phyloP scores from a whole-genome alignment of 2,329 filamentous ascomycete species.

The Monosporascus sp. region DNA sequence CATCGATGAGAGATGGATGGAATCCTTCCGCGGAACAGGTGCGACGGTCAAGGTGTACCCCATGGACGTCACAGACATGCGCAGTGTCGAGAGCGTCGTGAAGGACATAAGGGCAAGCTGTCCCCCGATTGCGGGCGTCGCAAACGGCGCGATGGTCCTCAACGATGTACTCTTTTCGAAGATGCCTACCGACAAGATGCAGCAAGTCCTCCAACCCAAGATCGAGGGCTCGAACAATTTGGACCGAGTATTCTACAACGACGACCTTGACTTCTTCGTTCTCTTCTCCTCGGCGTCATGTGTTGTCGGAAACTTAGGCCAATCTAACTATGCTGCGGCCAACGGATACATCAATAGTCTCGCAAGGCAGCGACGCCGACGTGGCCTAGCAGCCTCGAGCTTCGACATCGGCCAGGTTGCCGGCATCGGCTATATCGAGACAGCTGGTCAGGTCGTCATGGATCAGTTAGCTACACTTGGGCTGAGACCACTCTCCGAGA shows the following conservation, averaged over 20 bases:
- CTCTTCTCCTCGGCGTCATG: constrained; percentile 27
- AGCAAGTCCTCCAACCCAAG: constrained; percentile 27
- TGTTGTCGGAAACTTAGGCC: no score
- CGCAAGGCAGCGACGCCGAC: no score
- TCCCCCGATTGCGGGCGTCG: constrained; percentile 22
- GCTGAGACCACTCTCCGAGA: no score
- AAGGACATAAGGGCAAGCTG: constrained; percentile 6
- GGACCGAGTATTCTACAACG: constrained; percentile 22
- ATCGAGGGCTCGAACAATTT: constrained; percentile 27
- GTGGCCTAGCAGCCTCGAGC: no score
- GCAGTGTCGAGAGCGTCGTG: constrained; percentile 3
- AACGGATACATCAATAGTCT: no score
- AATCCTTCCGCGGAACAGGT: constrained; percentile 11
- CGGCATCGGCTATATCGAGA: no score
- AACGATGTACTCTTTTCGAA: constrained; percentile 19
- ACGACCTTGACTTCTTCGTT: constrained; percentile 30
- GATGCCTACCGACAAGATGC: constrained; percentile 14
- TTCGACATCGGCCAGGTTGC: no score
- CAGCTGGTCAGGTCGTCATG: no score
- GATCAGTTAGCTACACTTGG: no score
- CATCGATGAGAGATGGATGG: constrained; percentile 16
- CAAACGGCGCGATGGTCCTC: constrained; percentile 29
- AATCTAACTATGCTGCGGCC: no score
- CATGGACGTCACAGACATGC: no score
- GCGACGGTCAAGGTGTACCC: constrained; percentile 8